These are phyloP conservation scores for Ehretia macrophylla DNA, from an alignment of 257 asterid genomes.

Conservation along the genomic window DNA sequence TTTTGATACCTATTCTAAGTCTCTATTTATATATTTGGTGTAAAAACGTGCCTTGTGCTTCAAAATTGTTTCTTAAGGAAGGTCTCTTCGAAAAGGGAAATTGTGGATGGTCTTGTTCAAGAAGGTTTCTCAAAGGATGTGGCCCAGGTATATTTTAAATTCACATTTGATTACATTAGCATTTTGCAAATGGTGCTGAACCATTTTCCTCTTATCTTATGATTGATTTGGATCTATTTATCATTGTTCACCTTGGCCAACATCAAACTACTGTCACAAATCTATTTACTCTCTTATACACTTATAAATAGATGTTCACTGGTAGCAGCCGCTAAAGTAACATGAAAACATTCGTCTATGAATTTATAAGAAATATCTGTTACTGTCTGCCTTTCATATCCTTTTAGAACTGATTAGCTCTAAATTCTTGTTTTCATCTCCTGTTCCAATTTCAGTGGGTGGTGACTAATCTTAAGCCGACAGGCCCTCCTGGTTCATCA, in stretches of 20 bases:
- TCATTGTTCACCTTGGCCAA: not conserved
- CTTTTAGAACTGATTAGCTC: not conserved
- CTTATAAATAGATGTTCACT: not conserved
- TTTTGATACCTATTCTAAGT: not conserved
- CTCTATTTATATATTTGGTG: conserved; percentile 10
- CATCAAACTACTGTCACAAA: not conserved
- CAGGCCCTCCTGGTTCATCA: conserved; percentile 46
- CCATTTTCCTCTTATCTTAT: not conserved
- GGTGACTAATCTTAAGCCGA: conserved; percentile 75
- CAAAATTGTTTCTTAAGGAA: conserved; percentile 49
- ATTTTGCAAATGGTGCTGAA: too few relatives aligned
- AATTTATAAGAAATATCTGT: too few relatives aligned
- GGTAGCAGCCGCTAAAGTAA: not conserved
- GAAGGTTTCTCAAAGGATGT: conserved; percentile 90
- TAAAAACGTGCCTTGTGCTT: conserved; percentile 14
- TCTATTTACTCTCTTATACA: not conserved
- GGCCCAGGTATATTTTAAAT: conserved; percentile 60
- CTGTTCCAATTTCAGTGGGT: conserved; percentile 66
- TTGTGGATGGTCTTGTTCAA: conserved; percentile 63
- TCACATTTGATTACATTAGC: not conserved
- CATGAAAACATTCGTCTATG: too few relatives aligned
- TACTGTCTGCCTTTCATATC: not conserved
- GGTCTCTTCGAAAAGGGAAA: conserved; percentile 81
- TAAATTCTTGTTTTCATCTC: too few relatives aligned
- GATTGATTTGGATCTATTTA: not conserved